phyloP scores from a whole-genome alignment of 495 filamentous ascomycete species.

The Aeminium ludgeri region DNA sequence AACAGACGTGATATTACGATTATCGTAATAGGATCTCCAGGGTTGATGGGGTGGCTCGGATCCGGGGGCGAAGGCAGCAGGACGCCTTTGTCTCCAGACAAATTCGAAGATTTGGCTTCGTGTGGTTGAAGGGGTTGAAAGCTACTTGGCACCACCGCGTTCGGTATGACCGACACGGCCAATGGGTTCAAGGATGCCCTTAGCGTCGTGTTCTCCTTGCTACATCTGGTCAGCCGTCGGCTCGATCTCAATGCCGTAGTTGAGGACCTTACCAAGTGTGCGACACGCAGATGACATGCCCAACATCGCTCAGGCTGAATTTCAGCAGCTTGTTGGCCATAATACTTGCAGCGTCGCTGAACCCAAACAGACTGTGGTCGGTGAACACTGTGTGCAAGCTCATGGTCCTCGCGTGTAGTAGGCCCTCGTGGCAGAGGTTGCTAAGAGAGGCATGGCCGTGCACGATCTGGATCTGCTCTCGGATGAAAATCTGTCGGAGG shows the following conservation, averaged over 20 bases:
- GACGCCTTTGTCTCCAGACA: neutral
- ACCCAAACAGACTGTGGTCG: conserved; percentile 94
- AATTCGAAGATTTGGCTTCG: neutral
- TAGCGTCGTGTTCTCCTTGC: conserved; percentile 96
- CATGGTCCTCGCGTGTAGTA: conserved; percentile 92
- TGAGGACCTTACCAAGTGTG: conserved; percentile 64
- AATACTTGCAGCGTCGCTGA: conserved; percentile 91
- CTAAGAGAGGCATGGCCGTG: conserved; percentile 89
- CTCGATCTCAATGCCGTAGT: neutral
- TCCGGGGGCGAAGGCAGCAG: conserved; percentile 26
- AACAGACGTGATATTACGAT: conserved; percentile 94
- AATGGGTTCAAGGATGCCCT: conserved; percentile 85
- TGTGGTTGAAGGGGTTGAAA: conserved; percentile 48
- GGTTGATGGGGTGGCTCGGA: conserved; percentile 41
- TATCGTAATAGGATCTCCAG: conserved; percentile 79
- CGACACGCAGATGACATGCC: conserved; percentile 94
- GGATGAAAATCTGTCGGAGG: conserved; percentile 85
- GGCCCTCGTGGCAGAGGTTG: conserved; percentile 84
- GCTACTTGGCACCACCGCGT: conserved; percentile 91
- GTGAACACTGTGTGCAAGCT: conserved; percentile 89
- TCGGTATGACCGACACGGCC: conserved; percentile 95
- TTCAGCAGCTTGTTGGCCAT: conserved; percentile 93
- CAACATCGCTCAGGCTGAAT: conserved; percentile 88
- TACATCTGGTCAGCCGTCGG: conserved; percentile 20
- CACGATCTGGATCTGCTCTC: conserved; percentile 89